Percentiles rank a stretch among this genome's conserved stretches.
These are phyloP conservation scores for Aeschynomene evenia DNA, from an alignment of 306 rosid species.

Conservation along the genomic window DNA sequence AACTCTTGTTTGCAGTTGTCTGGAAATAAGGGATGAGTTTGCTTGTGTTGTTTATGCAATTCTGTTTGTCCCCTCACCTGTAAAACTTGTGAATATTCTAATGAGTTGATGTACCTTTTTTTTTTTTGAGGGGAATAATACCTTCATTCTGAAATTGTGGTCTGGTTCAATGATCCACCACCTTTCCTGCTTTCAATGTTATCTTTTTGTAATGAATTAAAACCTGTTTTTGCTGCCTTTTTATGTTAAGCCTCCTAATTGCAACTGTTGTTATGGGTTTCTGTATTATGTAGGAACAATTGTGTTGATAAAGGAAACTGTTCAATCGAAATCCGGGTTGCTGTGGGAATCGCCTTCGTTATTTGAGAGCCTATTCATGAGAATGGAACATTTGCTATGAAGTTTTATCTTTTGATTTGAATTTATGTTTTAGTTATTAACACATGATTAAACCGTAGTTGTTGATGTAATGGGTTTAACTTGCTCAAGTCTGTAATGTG, in stretches of 20 bases:
- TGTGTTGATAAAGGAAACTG: conserved; percentile 44
- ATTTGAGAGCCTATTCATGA: conserved; percentile 39
- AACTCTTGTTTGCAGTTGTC: not conserved
- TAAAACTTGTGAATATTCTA: not conserved
- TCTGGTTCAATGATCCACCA: no score
- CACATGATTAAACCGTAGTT: conserved; percentile 54
- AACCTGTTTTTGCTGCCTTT: not conserved
- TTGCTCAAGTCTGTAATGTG: conserved; percentile 61
- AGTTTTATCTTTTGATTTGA: conserved; percentile 52
- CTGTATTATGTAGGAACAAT: conserved; percentile 43
- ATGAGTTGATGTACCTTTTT: conserved; percentile 1
- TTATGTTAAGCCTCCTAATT: conserved; percentile 30
- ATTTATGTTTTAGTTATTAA: conserved; percentile 51
- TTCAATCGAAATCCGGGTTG: conserved; percentile 42
- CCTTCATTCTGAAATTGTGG: no score
- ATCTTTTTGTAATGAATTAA: no score
- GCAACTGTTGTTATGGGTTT: conserved; percentile 23
- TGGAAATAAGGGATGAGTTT: no score
- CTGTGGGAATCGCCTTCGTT: conserved; percentile 35
- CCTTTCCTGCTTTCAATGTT: no score
- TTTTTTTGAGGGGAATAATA: no score
- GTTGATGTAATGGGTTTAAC: conserved; percentile 76
- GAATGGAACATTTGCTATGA: conserved; percentile 51
- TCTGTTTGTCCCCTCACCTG: not conserved
- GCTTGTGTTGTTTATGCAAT: not conserved